Percentiles rank a stretch among this genome's conserved stretches.
phyloP scores from a whole-genome alignment of 2,329 filamentous ascomycete species.

The Elsinoe fawcettii region DNA sequence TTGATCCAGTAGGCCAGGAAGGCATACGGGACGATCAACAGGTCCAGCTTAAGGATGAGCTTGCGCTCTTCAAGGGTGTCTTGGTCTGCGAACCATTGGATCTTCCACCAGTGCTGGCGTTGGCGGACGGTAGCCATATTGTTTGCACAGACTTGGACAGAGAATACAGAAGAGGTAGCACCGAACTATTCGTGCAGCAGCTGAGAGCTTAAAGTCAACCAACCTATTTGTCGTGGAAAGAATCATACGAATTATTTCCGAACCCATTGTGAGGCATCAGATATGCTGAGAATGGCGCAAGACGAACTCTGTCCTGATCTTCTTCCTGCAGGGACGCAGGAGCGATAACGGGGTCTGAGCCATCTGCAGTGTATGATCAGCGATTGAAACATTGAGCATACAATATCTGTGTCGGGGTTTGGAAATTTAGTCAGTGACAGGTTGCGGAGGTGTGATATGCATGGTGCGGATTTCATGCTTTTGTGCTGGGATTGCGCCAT shows the following conservation, averaged over 20 bases:
- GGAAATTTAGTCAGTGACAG: not conserved
- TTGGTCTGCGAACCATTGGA: constrained; percentile 41
- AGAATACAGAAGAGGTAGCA: not conserved
- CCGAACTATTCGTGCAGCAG: not conserved
- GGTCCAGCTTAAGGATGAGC: constrained; percentile 49
- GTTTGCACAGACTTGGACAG: not conserved
- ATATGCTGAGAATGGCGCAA: not conserved
- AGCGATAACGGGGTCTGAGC: not conserved
- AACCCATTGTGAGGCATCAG: not conserved
- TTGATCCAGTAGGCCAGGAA: constrained; percentile 51
- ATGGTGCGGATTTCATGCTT: constrained; percentile 21
- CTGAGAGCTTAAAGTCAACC: too few relatives aligned
- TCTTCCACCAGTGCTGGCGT: not conserved
- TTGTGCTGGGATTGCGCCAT: constrained; percentile 4
- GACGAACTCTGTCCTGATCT: not conserved
- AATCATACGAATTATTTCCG: not conserved
- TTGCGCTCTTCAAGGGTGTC: constrained; percentile 45
- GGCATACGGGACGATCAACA: constrained; percentile 50
- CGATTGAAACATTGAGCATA: not conserved
- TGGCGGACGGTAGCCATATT: constrained; percentile 1
- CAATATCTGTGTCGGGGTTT: not conserved
- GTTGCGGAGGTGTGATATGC: not conserved
- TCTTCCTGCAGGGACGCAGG: not conserved
- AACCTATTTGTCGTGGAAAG: too few relatives aligned
- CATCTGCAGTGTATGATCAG: not conserved